Evolutionary conservation across 2,329 filamentous ascomycete genomes (phyloP).

Genomic region (Drechslerella dactyloides): DNA sequence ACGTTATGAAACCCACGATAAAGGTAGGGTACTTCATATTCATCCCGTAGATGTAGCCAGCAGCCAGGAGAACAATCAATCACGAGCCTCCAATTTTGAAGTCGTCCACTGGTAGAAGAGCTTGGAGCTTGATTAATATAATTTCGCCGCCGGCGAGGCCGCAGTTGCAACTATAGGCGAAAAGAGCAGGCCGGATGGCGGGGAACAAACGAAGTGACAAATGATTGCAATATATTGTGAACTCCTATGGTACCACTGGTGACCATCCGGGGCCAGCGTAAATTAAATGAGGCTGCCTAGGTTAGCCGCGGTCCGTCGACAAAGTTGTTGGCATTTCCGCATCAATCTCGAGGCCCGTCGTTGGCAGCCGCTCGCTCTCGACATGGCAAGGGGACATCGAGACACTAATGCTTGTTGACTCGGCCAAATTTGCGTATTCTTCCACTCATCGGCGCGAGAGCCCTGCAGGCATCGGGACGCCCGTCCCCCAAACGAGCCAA

Average conservation of each 20-base stretch:
- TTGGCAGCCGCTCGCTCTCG: background rate
- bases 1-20: slow-evolving; percentile 46
- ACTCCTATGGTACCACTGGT: too few species aligned
- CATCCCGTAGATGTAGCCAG: too few species aligned
- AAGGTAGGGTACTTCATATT: slow-evolving; percentile 4
- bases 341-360: background rate
- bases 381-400: background rate
- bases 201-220: background rate
- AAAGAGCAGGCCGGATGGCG: background rate
- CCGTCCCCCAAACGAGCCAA: slow-evolving; percentile 34
- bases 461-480: background rate
- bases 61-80: background rate
- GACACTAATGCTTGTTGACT: background rate
- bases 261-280: background rate
- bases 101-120: background rate
- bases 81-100: background rate
- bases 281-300: too few species aligned
- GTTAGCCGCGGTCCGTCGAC: too few species aligned
- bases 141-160: background rate
- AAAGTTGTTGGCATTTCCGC: background rate
- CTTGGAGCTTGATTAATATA: background rate
- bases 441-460: slow-evolving; percentile 2
- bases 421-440: background rate
- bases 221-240: background rate
- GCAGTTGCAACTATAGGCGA: background rate